These are phyloP conservation scores for Cutaneotrichosporon sp. DNA, from an alignment of 1,284 basidiomycete genomes.

Conservation along the genomic window DNA sequence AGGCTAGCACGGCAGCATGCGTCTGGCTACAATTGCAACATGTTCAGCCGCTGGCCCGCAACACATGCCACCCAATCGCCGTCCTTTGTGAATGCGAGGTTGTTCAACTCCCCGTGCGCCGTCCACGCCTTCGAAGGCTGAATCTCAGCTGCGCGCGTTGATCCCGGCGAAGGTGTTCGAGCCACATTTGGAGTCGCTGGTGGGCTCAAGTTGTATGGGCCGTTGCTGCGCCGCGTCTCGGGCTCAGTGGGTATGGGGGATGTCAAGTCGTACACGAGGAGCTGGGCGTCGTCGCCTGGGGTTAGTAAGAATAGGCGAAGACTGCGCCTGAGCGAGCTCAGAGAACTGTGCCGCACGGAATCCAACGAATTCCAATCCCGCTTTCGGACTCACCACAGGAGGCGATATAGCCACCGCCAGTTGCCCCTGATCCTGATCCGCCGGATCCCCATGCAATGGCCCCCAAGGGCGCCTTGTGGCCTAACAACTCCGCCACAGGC, in stretches of 20 bases:
- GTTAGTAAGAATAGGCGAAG: neutral
- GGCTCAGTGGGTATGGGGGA: slow-evolving; percentile 30
- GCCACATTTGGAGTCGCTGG: slow-evolving; percentile 57
- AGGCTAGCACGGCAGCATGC: neutral
- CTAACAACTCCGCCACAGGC: slow-evolving; percentile 82
- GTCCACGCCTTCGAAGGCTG: slow-evolving; percentile 80
- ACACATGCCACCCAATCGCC: slow-evolving; percentile 90
- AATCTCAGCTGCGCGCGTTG: slow-evolving; percentile 50
- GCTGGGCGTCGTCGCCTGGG: slow-evolving; percentile 82
- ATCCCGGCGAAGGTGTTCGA: slow-evolving; percentile 55
- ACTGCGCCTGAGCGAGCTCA: no score
- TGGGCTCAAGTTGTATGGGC: slow-evolving; percentile 22
- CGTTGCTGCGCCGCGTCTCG: slow-evolving; percentile 10
- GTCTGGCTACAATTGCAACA: slow-evolving; percentile 54
- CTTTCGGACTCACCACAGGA: slow-evolving; percentile 62
- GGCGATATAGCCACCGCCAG: slow-evolving; percentile 72
- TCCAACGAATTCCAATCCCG: neutral
- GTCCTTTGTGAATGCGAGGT: slow-evolving; percentile 64
- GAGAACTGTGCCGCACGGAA: no score
- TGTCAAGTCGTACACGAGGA: slow-evolving; percentile 78
- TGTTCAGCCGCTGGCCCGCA: slow-evolving; percentile 74
- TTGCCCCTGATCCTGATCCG: slow-evolving; percentile 32
- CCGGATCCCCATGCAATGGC: slow-evolving; percentile 78
- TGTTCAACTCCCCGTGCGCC: slow-evolving; percentile 71
- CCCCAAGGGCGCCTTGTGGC: slow-evolving; percentile 65